Evolutionary conservation across 805 yeast species (phyloP), one percentile per base, ranked within the genome.

Genomic region (Yamadazyma ubonensis): DNA sequence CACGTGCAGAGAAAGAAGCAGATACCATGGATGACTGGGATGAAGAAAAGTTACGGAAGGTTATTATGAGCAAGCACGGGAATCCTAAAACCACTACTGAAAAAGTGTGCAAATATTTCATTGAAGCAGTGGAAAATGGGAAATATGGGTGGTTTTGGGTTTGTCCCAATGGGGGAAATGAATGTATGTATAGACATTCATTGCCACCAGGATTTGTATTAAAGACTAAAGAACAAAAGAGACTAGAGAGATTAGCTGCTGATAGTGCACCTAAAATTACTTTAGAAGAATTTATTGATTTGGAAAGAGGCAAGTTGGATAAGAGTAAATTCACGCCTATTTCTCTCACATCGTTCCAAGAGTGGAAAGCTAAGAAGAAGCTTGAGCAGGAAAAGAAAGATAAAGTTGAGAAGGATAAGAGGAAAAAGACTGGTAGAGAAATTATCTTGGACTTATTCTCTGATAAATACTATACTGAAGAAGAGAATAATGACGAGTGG

Each of bases 131-230:
- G 42, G 99, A 93, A 59, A 88, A 89, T 57, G 93, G 91, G 43
- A 91, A 91, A 59, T 93, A 93, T 60, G 99, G 99, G 57, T 93
- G 99, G 99, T 90, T 93, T 66, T 93, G 99, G 99, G 74, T 76
- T 15, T 93, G 99, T 71, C 99, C 99, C 19, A 87, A 87, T 52
- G 90, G 91, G 29, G 97, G 96, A 50, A 79, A 84, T 45, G 83
- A 79, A 45, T 93, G 99, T 78, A 91, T 83, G 71, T 93, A 93
- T 70, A 82, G 79, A 64, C 99, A 93, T 65, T 85, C 97, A 6
- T 73, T 93, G 57, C 99, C 99, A 29, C 90, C 95, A 33, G 99
- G 99, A 1, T 95, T 89, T 64, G 95, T 87, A 43, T 77, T 93
- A 67, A 93, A 93, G 74, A 95, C 99, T 26, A 91, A 90, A 66